phyloP scores from a whole-genome alignment of 2,329 filamentous ascomycete genomes.

The Calonectria leucothoes region DNA sequence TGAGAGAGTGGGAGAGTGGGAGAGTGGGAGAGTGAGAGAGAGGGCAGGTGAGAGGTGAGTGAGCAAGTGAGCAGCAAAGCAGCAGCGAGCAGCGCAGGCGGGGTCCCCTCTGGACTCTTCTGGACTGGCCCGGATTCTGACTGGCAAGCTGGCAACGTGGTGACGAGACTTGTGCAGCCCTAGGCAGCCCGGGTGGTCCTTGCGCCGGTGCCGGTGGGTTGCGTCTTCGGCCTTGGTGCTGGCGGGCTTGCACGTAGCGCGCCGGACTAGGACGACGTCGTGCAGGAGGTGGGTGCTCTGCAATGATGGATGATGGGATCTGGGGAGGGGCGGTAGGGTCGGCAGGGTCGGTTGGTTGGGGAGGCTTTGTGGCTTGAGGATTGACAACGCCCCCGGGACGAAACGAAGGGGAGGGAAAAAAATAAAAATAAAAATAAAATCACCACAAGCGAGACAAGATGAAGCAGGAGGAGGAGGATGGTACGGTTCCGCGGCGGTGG shows the following conservation, averaged over 20 bases:
- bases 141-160: constrained; percentile 2
- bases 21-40: neutral
- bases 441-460: neutral
- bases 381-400: neutral
- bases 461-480: neutral
- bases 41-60: neutral
- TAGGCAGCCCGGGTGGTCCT: neutral
- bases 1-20: neutral
- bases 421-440: no score
- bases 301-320: constrained; percentile 19
- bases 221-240: constrained; percentile 8
- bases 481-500: neutral
- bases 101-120: neutral
- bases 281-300: constrained; percentile 7
- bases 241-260: neutral
- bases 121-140: constrained; percentile 8
- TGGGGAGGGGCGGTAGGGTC: constrained; percentile 10
- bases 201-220: neutral
- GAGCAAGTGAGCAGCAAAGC: neutral
- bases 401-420: no score
- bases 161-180: constrained; percentile 9
- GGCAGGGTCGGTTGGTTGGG: constrained; percentile 3
- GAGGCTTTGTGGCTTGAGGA: neutral
- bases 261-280: neutral
- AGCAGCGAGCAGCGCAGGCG: neutral